Evolutionary conservation across 345 rosid species (phyloP).

Genomic region (Citrus unshiu): DNA sequence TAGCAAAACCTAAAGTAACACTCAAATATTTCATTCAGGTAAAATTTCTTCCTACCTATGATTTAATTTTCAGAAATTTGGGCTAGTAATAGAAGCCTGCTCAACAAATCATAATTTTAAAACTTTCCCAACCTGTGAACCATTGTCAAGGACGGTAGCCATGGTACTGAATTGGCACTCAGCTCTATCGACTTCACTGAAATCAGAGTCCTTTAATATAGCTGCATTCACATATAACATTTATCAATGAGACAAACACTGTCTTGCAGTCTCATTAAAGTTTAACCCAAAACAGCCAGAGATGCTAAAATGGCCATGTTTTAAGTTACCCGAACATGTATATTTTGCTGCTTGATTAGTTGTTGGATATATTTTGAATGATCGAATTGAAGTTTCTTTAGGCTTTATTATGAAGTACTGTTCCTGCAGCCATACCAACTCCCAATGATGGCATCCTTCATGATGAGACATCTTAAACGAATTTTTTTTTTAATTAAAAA

Average conservation of each 20-base stretch:
- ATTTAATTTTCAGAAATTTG: not conserved
- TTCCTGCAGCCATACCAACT: slow-evolving; percentile 47
- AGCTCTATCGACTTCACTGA: slow-evolving; percentile 81
- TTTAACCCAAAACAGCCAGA: not conserved
- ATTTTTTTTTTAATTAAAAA: not conserved
- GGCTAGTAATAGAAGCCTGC: not conserved
- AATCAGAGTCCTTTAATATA: slow-evolving; percentile 80
- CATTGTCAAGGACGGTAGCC: slow-evolving; percentile 74
- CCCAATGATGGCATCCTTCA: slow-evolving; percentile 3
- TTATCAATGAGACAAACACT: not conserved
- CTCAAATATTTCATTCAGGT: not conserved
- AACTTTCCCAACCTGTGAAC: slow-evolving; percentile 59
- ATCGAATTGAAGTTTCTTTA: slow-evolving; percentile 47
- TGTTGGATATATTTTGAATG: slow-evolving; percentile 73
- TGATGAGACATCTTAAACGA: not conserved
- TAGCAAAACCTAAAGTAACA: not conserved
- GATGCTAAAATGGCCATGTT: not conserved
- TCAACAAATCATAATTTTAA: not conserved
- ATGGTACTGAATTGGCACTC: slow-evolving; percentile 90
- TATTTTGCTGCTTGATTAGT: slow-evolving; percentile 86
- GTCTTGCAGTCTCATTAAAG: not conserved
- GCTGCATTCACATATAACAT: slow-evolving; percentile 42
- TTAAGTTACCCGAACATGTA: slow-evolving; percentile 55
- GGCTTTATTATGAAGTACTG: slow-evolving; percentile 90
- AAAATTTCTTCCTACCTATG: not conserved